These are phyloP conservation scores for Xerocomus nothofagi DNA, from an alignment of 1,284 basidiomycete genomes.

Conservation along the genomic window DNA sequence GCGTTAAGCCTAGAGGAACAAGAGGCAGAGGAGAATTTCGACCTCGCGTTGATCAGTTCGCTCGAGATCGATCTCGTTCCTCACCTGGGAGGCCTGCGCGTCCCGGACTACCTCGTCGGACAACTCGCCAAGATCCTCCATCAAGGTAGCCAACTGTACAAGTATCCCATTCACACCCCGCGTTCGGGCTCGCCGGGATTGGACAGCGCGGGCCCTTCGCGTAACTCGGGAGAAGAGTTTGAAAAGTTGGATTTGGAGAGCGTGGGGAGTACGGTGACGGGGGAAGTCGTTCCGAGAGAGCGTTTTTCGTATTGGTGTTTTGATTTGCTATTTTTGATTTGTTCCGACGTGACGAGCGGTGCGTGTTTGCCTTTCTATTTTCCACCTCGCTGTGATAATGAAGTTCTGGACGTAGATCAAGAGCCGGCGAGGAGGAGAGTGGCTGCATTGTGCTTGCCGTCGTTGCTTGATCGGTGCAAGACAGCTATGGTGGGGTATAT, in stretches of 20 bases:
- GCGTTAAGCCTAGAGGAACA: slow-evolving; percentile 61
- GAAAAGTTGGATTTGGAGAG: slow-evolving; percentile 42
- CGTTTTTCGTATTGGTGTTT: slow-evolving; percentile 94
- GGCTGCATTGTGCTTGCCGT: slow-evolving; percentile 67
- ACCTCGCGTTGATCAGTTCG: slow-evolving; percentile 76
- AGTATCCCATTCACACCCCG: slow-evolving; percentile 30
- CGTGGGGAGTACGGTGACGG: slow-evolving; percentile 62
- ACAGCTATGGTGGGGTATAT: slow-evolving; percentile 70
- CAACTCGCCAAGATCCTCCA: slow-evolving; percentile 74
- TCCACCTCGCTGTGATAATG: not conserved
- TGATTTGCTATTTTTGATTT: slow-evolving; percentile 82
- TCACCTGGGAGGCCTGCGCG: slow-evolving; percentile 62
- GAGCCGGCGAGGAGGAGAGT: slow-evolving; percentile 61
- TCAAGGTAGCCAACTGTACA: slow-evolving; percentile 74
- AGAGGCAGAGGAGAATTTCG: slow-evolving; percentile 85
- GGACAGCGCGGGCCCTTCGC: slow-evolving; percentile 7
- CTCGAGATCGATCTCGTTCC: slow-evolving; percentile 82
- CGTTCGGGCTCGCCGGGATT: slow-evolving; percentile 19
- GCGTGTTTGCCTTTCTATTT: not conserved
- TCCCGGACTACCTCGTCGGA: slow-evolving; percentile 74
- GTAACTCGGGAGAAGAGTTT: slow-evolving; percentile 32
- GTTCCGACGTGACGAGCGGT: slow-evolving; percentile 66
- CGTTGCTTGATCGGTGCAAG: slow-evolving; percentile 73
- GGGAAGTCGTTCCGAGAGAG: slow-evolving; percentile 67
- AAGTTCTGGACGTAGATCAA: slow-evolving; percentile 46